A percentile compares a stretch with the other conserved stretches of the same genome.
phyloP scores from a whole-genome alignment of 73 alveolate genomes.

The Tetrahymena elliotti region DNA sequence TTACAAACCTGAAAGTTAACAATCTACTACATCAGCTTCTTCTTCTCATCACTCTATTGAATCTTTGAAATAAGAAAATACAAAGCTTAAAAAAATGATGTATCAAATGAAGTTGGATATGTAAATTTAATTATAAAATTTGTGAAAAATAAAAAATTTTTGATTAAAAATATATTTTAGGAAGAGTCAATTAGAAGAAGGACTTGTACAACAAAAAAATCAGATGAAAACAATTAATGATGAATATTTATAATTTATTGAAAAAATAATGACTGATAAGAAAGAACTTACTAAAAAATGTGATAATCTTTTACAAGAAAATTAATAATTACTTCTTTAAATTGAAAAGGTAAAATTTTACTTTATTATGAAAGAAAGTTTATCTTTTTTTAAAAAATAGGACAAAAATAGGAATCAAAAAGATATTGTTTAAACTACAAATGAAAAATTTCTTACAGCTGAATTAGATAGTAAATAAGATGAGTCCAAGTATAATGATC shows the following conservation, averaged over 20 bases:
- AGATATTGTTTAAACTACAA: too few relatives aligned
- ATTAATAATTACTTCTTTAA: background rate
- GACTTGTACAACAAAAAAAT: background rate
- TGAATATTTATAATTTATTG: background rate
- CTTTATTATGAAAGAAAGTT: too few relatives aligned
- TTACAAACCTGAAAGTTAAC: background rate
- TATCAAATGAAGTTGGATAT: background rate
- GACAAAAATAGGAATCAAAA: background rate
- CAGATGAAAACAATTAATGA: background rate
- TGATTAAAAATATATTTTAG: background rate
- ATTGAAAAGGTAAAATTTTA: background rate
- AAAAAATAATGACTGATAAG: background rate
- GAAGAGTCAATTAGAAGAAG: background rate
- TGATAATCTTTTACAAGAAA: background rate
- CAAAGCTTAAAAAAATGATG: background rate
- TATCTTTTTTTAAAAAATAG: too few relatives aligned
- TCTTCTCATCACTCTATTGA: background rate
- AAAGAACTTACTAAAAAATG: background rate
- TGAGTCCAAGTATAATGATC: background rate
- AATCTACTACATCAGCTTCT: background rate
- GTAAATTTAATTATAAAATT: background rate
- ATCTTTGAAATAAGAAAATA: background rate
- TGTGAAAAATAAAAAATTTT: background rate
- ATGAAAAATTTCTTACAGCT: background rate
- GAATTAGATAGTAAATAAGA: background rate